Conservation (phyloP, 2,329 filamentous ascomycete species). For the Calonectria montana region DNA sequence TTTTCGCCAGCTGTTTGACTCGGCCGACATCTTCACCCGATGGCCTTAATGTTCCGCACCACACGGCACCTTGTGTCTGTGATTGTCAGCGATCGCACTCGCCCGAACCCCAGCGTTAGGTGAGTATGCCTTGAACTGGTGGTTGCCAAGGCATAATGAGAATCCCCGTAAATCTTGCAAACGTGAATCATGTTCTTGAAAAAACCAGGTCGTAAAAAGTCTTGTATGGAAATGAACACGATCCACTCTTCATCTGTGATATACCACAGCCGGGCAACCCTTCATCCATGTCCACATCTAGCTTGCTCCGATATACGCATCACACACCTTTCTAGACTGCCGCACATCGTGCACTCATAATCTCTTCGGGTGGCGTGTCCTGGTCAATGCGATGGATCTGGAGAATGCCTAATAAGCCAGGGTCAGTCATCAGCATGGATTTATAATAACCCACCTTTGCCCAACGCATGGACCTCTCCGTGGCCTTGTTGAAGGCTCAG, state of each 20-base stretch:
- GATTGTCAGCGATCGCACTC: constrained; percentile 27
- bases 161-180: constrained; percentile 55
- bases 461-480: constrained; percentile 44
- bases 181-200: constrained; percentile 66
- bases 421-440: constrained; percentile 51
- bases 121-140: constrained; percentile 43
- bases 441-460: constrained; percentile 61
- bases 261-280: constrained; percentile 62
- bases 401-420: constrained; percentile 59
- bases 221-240: constrained; percentile 69
- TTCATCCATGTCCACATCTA: constrained; percentile 60
- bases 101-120: constrained; percentile 36
- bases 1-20: constrained; percentile 65
- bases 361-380: constrained; percentile 58
- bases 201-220: constrained; percentile 64
- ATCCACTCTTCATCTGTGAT: constrained; percentile 65
- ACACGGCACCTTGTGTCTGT: constrained; percentile 23
- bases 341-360: constrained; percentile 70
- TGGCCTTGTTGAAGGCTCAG: not conserved
- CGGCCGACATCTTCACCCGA: constrained; percentile 42
- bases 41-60: constrained; percentile 34
- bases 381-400: constrained; percentile 71
- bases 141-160: constrained; percentile 52
- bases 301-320: constrained; percentile 61
- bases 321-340: constrained; percentile 62